Conservation (phyloP, 441 rosid species). For the Populus trichocarpa region DNA sequence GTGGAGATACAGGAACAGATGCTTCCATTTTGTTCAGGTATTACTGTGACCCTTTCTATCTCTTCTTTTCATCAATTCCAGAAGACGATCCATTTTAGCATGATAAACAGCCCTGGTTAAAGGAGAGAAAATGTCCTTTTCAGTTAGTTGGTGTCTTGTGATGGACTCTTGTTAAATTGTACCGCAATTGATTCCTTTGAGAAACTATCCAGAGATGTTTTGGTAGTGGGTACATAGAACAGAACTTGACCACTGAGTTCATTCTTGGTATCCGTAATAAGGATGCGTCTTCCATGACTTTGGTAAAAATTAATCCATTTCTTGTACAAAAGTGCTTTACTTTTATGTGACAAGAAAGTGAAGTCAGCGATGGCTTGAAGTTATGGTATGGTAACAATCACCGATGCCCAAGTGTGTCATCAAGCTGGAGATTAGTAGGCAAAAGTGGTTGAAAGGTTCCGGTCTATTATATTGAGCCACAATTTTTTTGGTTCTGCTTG, state of each 20-base stretch:
- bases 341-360: no score
- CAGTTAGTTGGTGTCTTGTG: neutral
- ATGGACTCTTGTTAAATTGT: neutral
- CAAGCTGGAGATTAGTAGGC: neutral
- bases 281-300: neutral
- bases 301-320: no score
- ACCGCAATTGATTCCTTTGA: neutral
- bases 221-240: neutral
- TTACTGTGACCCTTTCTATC: neutral
- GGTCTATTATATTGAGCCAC: neutral
- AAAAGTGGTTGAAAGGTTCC: neutral
- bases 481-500: conserved; percentile 4
- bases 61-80: neutral
- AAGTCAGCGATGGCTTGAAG: no score
- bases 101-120: neutral
- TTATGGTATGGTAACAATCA: no score
- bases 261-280: neutral
- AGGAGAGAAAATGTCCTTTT: neutral
- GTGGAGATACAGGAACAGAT: neutral
- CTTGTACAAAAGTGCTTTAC: no score
- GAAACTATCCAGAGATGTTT: neutral
- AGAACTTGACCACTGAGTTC: neutral
- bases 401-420: neutral
- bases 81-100: neutral
- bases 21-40: conserved; percentile 17